Evolutionary conservation across 208 protist species (phyloP), one percentile per base, ranked within the genome.

Genomic region (Phytomonas francai): DNA sequence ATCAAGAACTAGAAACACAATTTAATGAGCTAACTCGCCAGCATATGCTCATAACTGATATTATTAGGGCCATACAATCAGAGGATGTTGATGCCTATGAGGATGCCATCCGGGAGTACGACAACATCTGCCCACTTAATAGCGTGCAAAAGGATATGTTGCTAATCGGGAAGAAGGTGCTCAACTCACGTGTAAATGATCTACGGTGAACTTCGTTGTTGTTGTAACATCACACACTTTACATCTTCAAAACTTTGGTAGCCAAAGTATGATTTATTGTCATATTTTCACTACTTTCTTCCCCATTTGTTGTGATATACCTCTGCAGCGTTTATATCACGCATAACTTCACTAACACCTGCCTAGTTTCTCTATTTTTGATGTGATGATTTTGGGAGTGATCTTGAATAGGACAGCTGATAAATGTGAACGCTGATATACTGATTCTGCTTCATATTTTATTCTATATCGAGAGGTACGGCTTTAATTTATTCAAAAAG

Each of bases 1-100:
- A 89, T 59, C 87, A 96, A 67, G 81, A 88, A 54, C 73, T 96
- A 30, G 90, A 96, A 70, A 87, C 84, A 33, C 90, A 93, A 80
- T 93, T 96, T 75, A 93, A 87, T 71, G 68, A 76, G 30, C 56
- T 87, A 68, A 93, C 87, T 0, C 87, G 87, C 63, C 87, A 96
- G 81, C 80, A 92, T 75, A 93, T 96, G 85, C 74, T 93, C 51
- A 88, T 96, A 28, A 77, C 74, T 7, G 86, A 77, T 31, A 39
- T 96, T 54, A 88, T 93, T 63, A 84, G 88, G 14, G 90, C 90
- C 3, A 83, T 96, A 22, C 76, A 87, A 57, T 51, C 67, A 45
- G 84, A 91, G 60, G 77, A 84, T 49, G 60, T 71, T 16, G 80
- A 77, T 56, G 80, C 74, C 42, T 88, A 89, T 72, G 83, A 91